phyloP scores from a whole-genome alignment of 2,329 filamentous ascomycete species.

The Phoma herbarum region DNA sequence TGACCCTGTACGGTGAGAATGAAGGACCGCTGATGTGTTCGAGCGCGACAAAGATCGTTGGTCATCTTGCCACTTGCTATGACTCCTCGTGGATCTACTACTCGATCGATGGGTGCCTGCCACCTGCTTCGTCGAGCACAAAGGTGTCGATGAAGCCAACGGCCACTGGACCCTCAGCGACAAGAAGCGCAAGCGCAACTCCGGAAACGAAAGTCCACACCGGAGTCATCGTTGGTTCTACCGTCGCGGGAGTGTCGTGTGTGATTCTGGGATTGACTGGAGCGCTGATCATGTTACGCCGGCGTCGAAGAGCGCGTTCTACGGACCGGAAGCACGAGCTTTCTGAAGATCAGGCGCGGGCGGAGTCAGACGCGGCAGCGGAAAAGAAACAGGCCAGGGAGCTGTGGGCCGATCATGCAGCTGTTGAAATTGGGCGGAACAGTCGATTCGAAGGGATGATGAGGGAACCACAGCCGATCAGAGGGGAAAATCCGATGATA shows the following conservation, averaged over 20 bases:
- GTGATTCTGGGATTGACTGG: slow-evolving; percentile 24
- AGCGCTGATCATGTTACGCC: slow-evolving; percentile 23
- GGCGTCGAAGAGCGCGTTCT: slow-evolving; percentile 1
- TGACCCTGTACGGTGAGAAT: slow-evolving; percentile 39
- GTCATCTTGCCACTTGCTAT: slow-evolving; percentile 37
- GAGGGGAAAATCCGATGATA: slow-evolving; percentile 7
- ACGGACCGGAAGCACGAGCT: slow-evolving; percentile 27
- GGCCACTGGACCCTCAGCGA: slow-evolving; percentile 10
- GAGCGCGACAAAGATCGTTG: slow-evolving; percentile 27
- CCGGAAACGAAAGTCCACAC: slow-evolving; percentile 11
- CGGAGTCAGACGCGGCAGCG: slow-evolving; percentile 24
- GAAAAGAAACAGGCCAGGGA: slow-evolving; percentile 23
- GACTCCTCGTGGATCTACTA: slow-evolving; percentile 41
- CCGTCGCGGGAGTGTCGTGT: slow-evolving; percentile 26
- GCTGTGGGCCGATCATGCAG: slow-evolving; percentile 29
- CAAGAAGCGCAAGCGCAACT: slow-evolving; percentile 4
- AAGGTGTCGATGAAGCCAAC: background rate
- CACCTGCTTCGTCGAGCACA: slow-evolving; percentile 20
- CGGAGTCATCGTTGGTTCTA: slow-evolving; percentile 29
- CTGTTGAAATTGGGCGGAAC: slow-evolving; percentile 37
- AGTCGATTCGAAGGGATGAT: slow-evolving; percentile 25
- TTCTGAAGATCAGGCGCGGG: slow-evolving; percentile 22
- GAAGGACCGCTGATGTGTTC: slow-evolving; percentile 27
- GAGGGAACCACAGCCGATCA: background rate
- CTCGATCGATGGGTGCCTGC: slow-evolving; percentile 37